phyloP scores from a whole-genome alignment of 805 yeast species.

The Saccharomycopsis oosterbeekiorum region DNA sequence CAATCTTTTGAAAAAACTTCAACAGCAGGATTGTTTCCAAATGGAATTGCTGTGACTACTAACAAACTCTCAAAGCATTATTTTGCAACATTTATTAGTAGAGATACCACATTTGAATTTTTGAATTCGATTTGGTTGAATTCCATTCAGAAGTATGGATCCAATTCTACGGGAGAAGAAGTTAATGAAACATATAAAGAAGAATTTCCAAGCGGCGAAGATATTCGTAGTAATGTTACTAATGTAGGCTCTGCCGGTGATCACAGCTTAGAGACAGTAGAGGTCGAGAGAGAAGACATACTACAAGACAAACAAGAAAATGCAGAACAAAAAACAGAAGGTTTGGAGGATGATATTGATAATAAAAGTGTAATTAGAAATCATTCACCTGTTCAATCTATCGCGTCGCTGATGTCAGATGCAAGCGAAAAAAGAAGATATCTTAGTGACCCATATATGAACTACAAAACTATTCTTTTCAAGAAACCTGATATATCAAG shows the following conservation, averaged over 20 bases:
- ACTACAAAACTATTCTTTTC: neutral
- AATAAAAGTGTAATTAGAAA: neutral
- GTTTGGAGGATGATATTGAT: neutral
- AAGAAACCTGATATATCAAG: neutral
- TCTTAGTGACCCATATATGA: slow-evolving; percentile 1
- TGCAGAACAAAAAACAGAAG: neutral
- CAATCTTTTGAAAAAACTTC: slow-evolving; percentile 65
- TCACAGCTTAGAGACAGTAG: neutral
- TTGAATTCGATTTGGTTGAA: slow-evolving; percentile 60
- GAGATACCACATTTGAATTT: slow-evolving; percentile 68
- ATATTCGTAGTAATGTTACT: neutral
- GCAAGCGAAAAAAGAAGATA: neutral
- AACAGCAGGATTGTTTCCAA: slow-evolving; percentile 86
- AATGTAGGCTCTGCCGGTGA: neutral
- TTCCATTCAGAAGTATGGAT: slow-evolving; percentile 15
- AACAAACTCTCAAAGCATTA: slow-evolving; percentile 44
- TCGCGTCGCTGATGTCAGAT: neutral
- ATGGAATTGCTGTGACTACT: slow-evolving; percentile 71
- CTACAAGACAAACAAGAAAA: neutral
- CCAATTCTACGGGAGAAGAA: neutral
- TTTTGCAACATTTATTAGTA: slow-evolving; percentile 79
- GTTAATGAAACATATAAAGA: neutral
- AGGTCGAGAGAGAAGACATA: neutral
- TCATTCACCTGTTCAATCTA: neutral
- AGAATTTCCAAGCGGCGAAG: neutral